Base-by-base conservation (phyloP, 2,329 filamentous ascomycete genomes). In the Phyllosticta paracitricarpa region DNA sequence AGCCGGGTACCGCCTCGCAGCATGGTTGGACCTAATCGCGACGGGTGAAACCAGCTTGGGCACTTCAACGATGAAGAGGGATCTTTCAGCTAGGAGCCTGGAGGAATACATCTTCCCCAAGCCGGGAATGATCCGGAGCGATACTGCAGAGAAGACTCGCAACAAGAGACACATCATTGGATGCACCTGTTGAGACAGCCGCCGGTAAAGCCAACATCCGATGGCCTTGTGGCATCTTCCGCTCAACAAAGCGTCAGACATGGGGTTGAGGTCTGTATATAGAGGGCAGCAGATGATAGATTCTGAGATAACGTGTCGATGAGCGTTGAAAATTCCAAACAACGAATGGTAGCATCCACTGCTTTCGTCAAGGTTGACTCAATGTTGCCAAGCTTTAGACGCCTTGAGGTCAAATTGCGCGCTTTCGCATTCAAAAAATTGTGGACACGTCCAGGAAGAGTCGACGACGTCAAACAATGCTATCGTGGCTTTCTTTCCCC, bases 11-110 rank as follows among this genome's bases (percentile, higher is more conserved):
- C 65, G 73, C 25, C 66, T 75, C 12, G 73, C 72, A 9, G 68
- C 67, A 14, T 75, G 69, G 67, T 63, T 75, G 52, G 68, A 75
- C 62, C 66, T 69, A 8, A 66, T 76, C 61, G 72, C 71, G 14
- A 65, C 65, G 6, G 65, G 65, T 2, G 51, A 62, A 40, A 63
- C 63, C 24, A 25, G 59, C 10, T 53, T 65, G 40, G 56, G n/a
- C 4, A 54, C 28, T 25, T 48, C 51, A 4, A 53, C 54, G 59
- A 12, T 54, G 10, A 61, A 61, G 55, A 30, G 59, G 28, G 55
- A 61, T 19, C 3, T 22, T 35, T 53, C 54, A 8, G 51, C 12
- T 14, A 53, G 40, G 26, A 26, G 22, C 52, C 9, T 35, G 6
- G 48, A 28, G 28, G 54, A 51, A 35, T 61, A 61, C n/a, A 51